Evolutionary conservation across 257 asterid genomes (phyloP), one percentile per base, ranked within the genome.

Genomic region (Nyctanthes arbortristis): DNA sequence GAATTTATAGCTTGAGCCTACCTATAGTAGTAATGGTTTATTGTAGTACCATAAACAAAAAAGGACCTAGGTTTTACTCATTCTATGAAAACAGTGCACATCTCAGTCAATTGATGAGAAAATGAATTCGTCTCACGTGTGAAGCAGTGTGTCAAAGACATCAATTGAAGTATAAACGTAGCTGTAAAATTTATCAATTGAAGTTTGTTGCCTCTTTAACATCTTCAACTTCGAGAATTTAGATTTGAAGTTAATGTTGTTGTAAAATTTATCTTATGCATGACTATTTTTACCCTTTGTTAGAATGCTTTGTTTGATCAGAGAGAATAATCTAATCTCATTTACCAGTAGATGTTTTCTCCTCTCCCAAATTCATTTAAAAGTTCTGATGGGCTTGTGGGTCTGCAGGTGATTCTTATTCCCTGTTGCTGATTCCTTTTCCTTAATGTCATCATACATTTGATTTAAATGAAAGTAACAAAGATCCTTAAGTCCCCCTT

Each of bases 381-480:
- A 16, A 49, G 3, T 49, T 39, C 61, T 55, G 20, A 32, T 43
- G 54, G 65, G 27, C 28, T 29, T 49, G 72, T 58, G 74, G 71
- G 60, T 59, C 69, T 69, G 66, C 59, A 52, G 59, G 30, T 22
- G 8, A 52, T 2, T 52, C 31, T 8, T 20, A 20, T 22, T 52
- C 14, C 24, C 59, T 28, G 18, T 52, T 52, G 59, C 59, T 52
- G 9, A 33, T 40, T 59, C 63, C 20, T 63, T 34, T 78, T 57
- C 24, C 65, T 80, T 59, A 61, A 33, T 73, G 75, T 64, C 59
- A 79, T 85, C 66, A 75, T 75, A 69, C 73, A 45, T 54, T 36
- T 57, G 71, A 70, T 77, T 81, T 77, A 73, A 69, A 84, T 73
- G 73, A 78, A 69, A 65, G 62, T 72, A 75, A 59, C 73, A 76